These are phyloP conservation scores for Brassica hybrid DNA, from an alignment of 441 rosid genomes.

Conservation along the genomic window DNA sequence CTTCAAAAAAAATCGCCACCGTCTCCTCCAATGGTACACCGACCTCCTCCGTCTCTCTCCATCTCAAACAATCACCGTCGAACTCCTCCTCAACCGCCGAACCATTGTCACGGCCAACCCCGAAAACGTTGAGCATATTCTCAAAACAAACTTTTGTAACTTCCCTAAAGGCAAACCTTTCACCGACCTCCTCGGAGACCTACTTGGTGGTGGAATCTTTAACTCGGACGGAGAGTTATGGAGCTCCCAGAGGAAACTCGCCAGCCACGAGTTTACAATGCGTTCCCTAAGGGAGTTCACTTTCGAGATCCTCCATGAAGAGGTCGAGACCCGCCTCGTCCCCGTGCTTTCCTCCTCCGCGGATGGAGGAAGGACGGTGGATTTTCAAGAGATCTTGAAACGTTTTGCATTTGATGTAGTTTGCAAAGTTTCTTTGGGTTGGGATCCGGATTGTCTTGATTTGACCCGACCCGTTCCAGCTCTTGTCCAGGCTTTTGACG, in stretches of 20 bases:
- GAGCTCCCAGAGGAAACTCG: constrained; percentile 59
- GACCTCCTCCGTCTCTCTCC: constrained; percentile 61
- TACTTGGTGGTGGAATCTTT: constrained; percentile 62
- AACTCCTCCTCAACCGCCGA: constrained; percentile 49
- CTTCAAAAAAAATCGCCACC: constrained; percentile 46
- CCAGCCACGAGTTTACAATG: constrained; percentile 54
- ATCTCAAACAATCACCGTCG: constrained; percentile 57
- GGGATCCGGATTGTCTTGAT: constrained; percentile 57
- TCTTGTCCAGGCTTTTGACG: constrained; percentile 55
- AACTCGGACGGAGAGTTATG: constrained; percentile 61
- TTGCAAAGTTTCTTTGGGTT: constrained; percentile 58
- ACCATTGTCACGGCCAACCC: constrained; percentile 69
- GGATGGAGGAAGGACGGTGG: constrained; percentile 31
- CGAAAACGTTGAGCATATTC: constrained; percentile 67
- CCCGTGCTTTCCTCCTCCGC: constrained; percentile 47
- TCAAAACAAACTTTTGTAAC: constrained; percentile 60
- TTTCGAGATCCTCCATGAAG: constrained; percentile 55
- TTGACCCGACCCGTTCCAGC: constrained; percentile 54
- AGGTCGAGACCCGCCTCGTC: constrained; percentile 49
- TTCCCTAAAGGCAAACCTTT: constrained; percentile 68
- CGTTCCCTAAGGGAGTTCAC: constrained; percentile 48
- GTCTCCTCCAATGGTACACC: constrained; percentile 67
- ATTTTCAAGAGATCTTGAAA: constrained; percentile 56
- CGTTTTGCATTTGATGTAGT: constrained; percentile 61
- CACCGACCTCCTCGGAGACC: constrained; percentile 56